Base-by-base conservation (phyloP, 352 stramenopile genomes). In the Globisporangium perplexum region DNA sequence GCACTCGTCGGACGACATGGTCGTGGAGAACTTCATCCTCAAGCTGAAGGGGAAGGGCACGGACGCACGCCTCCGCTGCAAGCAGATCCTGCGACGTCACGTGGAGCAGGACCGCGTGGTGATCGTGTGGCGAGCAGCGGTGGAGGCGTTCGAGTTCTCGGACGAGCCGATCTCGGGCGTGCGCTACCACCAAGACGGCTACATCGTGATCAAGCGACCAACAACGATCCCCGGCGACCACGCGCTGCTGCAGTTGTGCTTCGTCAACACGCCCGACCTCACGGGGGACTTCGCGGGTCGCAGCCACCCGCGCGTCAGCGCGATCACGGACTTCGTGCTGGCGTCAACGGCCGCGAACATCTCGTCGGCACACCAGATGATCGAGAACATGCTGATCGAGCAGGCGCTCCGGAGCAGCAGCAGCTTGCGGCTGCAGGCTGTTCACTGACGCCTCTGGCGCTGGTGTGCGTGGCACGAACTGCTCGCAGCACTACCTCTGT, bases 61-160 rank as follows among this genome's bases (percentile, higher is more conserved):
- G 17, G 71, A 56, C 18, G 73, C 71, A n/a, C 62, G 82, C 26
- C 85, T 86, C 62, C 62, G 62, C 6, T 71, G 86, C 54, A 73
- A 83, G 44, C 74, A 89, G 49, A 66, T 89, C 48, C 68, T 85
- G 33, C 69, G 75, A 4, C 67, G 72, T 15, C 83, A 81, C 63
- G 66, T 77, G 18, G 73, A 85, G 41, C 23, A 65, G 15, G 71
- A 86, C 60, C 71, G 71, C 26, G 61, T 82, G 15, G 73, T 88
- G 50, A 80, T 89, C 35, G 71, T 74, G n/a, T 89, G 75, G 75
- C 70, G 63, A 28, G 72, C 78, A 15, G 72, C 69, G 30, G 81
- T 84, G 49, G 66, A 89, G 18, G 69, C 75, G 10, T 56, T 80
- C 20, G 68, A 83, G 55, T 89, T 87, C 55, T 71, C 68, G 43